A percentile compares a stretch with the other conserved stretches of the same genome.
Conservation (phyloP, 192 early-diverging fungal species). For the Helicostylum pulchrum region DNA sequence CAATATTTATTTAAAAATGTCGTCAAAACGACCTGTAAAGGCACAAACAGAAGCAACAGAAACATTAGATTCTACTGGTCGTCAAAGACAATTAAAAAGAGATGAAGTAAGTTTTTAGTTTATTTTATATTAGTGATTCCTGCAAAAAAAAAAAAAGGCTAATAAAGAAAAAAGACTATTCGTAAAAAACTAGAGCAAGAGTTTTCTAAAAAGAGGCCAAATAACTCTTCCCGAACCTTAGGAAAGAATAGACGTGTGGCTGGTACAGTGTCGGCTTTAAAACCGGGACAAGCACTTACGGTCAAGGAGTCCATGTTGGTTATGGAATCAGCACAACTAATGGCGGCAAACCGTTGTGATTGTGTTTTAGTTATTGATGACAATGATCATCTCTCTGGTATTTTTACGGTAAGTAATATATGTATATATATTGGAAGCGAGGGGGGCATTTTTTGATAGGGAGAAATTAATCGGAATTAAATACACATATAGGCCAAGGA, state of each 20-base stretch:
- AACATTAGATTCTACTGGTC: neutral
- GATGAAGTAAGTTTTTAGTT: conserved; percentile 34
- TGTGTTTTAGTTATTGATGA: conserved; percentile 91
- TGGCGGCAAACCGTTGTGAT: conserved; percentile 96
- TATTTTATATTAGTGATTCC: neutral
- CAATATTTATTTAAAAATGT: too few relatives aligned
- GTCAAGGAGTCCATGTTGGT: conserved; percentile 61
- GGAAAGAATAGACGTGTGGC: conserved; percentile 36
- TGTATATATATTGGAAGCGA: neutral
- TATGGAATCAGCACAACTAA: conserved; percentile 75
- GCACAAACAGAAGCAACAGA: neutral
- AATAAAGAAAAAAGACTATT: conserved; percentile 48
- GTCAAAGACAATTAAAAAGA: conserved; percentile 38
- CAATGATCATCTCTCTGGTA: conserved; percentile 85
- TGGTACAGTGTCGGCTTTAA: conserved; percentile 65
- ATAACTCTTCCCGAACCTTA: conserved; percentile 27
- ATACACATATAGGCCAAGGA: conserved; percentile 64
- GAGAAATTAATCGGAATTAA: neutral
- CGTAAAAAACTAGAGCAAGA: conserved; percentile 76
- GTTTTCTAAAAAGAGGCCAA: conserved; percentile 51
- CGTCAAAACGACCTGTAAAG: too few relatives aligned
- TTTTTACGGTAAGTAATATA: conserved; percentile 54
- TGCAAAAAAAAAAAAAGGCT: neutral
- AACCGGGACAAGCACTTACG: conserved; percentile 72
- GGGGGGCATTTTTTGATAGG: neutral